Conservation (phyloP, 2,329 filamentous ascomycete genomes). For the Aulographum hederae region DNA sequence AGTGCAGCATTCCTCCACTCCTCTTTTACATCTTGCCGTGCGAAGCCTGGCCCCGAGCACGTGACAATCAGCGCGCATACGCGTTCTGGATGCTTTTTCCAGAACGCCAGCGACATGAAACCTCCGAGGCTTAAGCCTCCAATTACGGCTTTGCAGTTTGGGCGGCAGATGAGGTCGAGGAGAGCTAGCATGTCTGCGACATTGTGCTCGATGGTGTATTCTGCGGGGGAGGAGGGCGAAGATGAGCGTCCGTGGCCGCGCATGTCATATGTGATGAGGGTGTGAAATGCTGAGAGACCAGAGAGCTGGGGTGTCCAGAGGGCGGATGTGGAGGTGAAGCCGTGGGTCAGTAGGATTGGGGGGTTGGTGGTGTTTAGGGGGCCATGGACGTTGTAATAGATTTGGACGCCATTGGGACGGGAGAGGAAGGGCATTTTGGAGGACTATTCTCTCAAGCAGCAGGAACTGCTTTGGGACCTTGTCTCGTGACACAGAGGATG, state of each 20-base stretch:
- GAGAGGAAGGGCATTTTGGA: slow-evolving; percentile 2
- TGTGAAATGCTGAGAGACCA: slow-evolving; percentile 7
- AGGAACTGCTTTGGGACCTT: too few species aligned
- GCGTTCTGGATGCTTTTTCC: slow-evolving; percentile 8
- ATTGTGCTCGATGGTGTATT: slow-evolving; percentile 11
- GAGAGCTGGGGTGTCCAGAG: slow-evolving; percentile 11
- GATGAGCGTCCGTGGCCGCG: slow-evolving; percentile 10
- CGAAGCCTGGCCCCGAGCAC: slow-evolving; percentile 12
- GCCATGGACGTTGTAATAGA: slow-evolving; percentile 11
- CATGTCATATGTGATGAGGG: slow-evolving; percentile 12
- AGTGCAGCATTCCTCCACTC: slow-evolving; percentile 10
- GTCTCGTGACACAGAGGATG: too few species aligned
- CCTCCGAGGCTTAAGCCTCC: slow-evolving; percentile 12
- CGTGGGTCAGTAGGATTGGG: slow-evolving; percentile 10
- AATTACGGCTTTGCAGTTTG: slow-evolving; percentile 10
- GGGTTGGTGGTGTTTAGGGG: too few species aligned
- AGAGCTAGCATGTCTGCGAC: slow-evolving; percentile 11
- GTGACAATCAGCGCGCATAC: slow-evolving; percentile 11
- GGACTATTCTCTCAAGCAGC: too few species aligned
- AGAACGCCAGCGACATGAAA: slow-evolving; percentile 12
- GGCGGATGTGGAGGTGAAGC: slow-evolving; percentile 11
- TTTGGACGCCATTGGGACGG: slow-evolving; percentile 6
- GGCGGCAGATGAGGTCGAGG: slow-evolving; percentile 8
- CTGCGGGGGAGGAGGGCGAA: slow-evolving; percentile 8
- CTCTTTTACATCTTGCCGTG: slow-evolving; percentile 9